A percentile compares a stretch with the other conserved stretches of the same genome.
Evolutionary conservation across 768 basidiomycete genomes (phyloP).

Genomic region (Naganishia randhawae): DNA sequence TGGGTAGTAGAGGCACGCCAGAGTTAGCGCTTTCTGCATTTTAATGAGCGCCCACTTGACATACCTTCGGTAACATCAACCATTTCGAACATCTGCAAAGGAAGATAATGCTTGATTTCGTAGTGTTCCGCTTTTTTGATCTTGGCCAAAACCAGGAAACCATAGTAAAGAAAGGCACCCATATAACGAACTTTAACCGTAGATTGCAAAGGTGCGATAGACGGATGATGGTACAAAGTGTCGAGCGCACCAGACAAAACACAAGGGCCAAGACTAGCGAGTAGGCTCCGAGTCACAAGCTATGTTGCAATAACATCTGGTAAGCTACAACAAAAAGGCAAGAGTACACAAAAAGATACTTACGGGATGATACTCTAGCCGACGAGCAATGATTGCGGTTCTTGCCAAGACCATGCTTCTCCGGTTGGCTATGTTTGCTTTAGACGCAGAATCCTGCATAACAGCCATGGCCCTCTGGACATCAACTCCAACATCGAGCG

Average conservation of each 20-base stretch:
- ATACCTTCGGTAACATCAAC: slow-evolving; percentile 69
- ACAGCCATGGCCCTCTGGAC: slow-evolving; percentile 55
- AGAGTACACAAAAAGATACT: slow-evolving; percentile 23
- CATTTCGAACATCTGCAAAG: slow-evolving; percentile 67
- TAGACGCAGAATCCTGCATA: slow-evolving; percentile 70
- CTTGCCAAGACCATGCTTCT: slow-evolving; percentile 64
- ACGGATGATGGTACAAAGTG: slow-evolving; percentile 68
- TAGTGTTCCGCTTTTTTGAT: slow-evolving; percentile 70
- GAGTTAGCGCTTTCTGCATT: slow-evolving; percentile 22
- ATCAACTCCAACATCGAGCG: slow-evolving; percentile 41
- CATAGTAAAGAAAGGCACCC: slow-evolving; percentile 85
- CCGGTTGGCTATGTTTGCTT: slow-evolving; percentile 76
- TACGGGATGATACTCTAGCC: slow-evolving; percentile 56
- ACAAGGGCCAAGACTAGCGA: slow-evolving; percentile 70
- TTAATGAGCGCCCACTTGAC: slow-evolving; percentile 42
- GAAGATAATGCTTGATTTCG: slow-evolving; percentile 85
- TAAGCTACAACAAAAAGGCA: slow-evolving; percentile 11
- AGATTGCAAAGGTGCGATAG: slow-evolving; percentile 54
- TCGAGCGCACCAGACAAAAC: slow-evolving; percentile 80
- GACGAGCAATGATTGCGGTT: slow-evolving; percentile 62
- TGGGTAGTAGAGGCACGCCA: slow-evolving; percentile 45
- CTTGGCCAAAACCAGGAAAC: slow-evolving; percentile 82
- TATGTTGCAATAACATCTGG: slow-evolving; percentile 8
- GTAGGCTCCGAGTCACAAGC: slow-evolving; percentile 44
- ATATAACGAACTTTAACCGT: slow-evolving; percentile 75